Evolutionary conservation across 108 stramenopile genomes (phyloP).

Genomic region (Mediolabrus comicus): DNA sequence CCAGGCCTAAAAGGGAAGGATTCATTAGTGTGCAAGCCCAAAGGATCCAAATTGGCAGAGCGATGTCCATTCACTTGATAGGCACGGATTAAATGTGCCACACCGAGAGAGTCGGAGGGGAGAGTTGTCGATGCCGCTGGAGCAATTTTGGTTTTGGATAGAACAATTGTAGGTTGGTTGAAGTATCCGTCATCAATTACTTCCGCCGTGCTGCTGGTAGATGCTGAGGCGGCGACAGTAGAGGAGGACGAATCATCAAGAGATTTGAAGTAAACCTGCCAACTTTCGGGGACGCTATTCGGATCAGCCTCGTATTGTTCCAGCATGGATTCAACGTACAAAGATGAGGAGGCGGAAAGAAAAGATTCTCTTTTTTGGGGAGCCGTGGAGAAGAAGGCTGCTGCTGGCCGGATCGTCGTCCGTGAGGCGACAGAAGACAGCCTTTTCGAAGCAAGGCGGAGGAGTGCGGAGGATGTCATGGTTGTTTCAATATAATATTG

Average conservation of each 20-base stretch:
- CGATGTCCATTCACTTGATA: constrained; percentile 98
- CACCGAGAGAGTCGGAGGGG: constrained; percentile 87
- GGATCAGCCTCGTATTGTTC: constrained; percentile 73
- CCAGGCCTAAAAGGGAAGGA: constrained; percentile 81
- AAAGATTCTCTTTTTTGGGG: constrained; percentile 58
- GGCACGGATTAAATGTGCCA: constrained; percentile 95
- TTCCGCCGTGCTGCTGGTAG: background rate
- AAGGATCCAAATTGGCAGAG: constrained; percentile 94
- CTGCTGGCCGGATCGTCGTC: background rate
- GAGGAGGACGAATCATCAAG: constrained; percentile 4
- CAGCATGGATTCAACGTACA: constrained; percentile 90
- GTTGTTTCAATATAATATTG: no score
- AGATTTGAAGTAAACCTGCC: constrained; percentile 41
- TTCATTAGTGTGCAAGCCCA: constrained; percentile 80
- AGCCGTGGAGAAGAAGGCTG: constrained; percentile 7
- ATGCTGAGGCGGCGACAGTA: background rate
- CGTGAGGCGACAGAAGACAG: background rate
- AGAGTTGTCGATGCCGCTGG: constrained; percentile 23
- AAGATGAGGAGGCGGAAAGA: constrained; percentile 63
- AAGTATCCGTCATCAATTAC: constrained; percentile 7
- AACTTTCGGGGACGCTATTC: constrained; percentile 60
- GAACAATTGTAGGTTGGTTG: constrained; percentile 40
- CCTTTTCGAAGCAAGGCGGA: background rate
- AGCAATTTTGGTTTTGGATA: constrained; percentile 8
- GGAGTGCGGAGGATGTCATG: background rate